Base-by-base conservation (phyloP, 768 basidiomycete genomes). In the Hericium erinaceus region DNA sequence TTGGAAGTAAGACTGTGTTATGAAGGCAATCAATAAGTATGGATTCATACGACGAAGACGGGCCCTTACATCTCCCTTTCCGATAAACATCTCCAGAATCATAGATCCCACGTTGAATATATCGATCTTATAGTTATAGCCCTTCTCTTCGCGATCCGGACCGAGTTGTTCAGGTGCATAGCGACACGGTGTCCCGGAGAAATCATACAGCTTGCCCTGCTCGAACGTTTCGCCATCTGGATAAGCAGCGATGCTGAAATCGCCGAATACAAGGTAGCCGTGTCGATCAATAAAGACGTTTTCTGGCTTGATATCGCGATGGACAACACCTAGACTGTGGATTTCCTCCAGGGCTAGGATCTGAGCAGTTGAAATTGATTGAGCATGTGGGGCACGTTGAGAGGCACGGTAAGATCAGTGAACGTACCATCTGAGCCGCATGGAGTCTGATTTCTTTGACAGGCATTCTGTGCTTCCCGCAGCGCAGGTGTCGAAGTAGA, bases 221-320 rank as follows among this genome's bases (percentile, higher is more conserved):
- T 46, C 20, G 44, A 46, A 46, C 2, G 44, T 9, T 9, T 20
- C 44, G 8, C 44, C 44, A 1, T 75, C 76, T 6, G 52, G 12
- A 16, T 51, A 56, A 49, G 62, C 57, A 10, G 64, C 63, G 2
- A 77, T 68, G 15, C 79, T 78, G 61, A 78, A 78, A 63, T 80
- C 79, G 4, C 75, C 74, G 20, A 73, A 66, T 38, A 67, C 63
- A 51, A 70, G 66, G 50, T 71, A 69, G 33, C 71, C 71, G 4
- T 64, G 62, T 7, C 63, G 58, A 18, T 70, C 72, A 54, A 80
- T 71, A 38, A 80, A 69, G 40, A 80, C 73, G 64, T 81, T 81
- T 61, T 71, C 73, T 38, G 78, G 78, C 58, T 79, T 80, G 61
- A 81, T 75, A 63, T 81, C 79, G 22, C 75, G 69, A 65, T 80